Evolutionary conservation across 2,329 filamentous ascomycete genomes (phyloP).

Genomic region (Penicillium sp.): DNA sequence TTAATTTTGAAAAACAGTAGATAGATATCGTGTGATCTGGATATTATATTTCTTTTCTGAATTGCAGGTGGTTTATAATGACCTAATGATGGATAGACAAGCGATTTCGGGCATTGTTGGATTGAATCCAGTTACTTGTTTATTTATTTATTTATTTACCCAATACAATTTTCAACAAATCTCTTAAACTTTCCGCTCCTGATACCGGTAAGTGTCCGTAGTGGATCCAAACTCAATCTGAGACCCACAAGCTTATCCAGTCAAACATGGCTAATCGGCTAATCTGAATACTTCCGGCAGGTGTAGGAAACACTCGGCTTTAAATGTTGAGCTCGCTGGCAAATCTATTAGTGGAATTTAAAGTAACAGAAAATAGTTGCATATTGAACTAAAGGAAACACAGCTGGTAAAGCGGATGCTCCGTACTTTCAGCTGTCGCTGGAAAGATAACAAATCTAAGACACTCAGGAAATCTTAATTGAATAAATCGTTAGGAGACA

Average conservation of each 20-base stretch:
- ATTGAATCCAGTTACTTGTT: neutral
- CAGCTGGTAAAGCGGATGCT: no score
- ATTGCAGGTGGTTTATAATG: neutral
- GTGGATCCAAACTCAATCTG: neutral
- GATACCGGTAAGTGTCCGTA: neutral
- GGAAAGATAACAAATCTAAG: no score
- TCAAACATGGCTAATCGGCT: neutral
- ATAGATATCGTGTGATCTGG: neutral
- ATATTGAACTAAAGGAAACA: no score
- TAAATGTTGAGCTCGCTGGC: no score
- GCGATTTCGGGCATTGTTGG: neutral
- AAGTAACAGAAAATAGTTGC: no score
- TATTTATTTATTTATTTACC: neutral
- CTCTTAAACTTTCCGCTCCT: neutral
- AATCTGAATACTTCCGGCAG: neutral
- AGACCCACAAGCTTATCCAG: neutral
- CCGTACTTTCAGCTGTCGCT: no score
- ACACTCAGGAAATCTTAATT: no score
- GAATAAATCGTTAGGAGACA: no score
- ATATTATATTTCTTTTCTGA: neutral
- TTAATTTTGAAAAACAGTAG: neutral
- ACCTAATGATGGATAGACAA: slow-evolving; percentile 1
- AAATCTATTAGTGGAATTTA: no score
- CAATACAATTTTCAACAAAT: neutral
- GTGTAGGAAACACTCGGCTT: no score